Base-by-base conservation (phyloP, 106 monocot genomes). In the Allium fistulosum region DNA sequence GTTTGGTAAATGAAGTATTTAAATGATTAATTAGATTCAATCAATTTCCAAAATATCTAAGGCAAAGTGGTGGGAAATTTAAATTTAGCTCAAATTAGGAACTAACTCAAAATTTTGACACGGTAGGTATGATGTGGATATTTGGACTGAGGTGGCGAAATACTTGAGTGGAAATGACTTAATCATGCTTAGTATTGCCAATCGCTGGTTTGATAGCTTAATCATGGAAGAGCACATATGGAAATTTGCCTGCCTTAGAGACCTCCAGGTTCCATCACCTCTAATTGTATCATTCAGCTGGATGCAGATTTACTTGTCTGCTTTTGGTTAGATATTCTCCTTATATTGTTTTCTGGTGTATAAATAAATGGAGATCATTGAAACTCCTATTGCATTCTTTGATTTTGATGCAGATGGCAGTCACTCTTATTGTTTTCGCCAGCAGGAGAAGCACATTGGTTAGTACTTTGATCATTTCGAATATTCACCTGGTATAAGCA, bases 81-180 rank as follows among this genome's bases (percentile, higher is more conserved):
- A 37, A 37, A 4, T 37, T 37, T 37, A 37, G 37, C 37, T 37
- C 37, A 37, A 37, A 22, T 22, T 22, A 22, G 22, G 22, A 22
- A 37, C 37, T 37, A 37, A 37, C 37, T 37, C 37, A 37, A 1
- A 37, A 5, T 37, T 37, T 37, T 37, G 37, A 37, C 37, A 37
- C 5, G 37, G 37, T 37, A 94, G 92, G 80, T 92, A 84, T 61
- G 84, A 97, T 17, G 80, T 74, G 58, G 96, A 97, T 65, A 49
- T 82, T 52, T 97, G 96, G 96, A 92, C 86, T 55, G 96, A 97
- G 82, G 82, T 97, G 48, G 88, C 88, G 2, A 88, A 84, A 59
- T 84, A 70, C 67, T 70, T 88, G 67, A 81, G 82, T 51, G 96
- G 88, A n/a, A 68, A 49, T 45, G 77, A 82, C 57, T 72, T 97